Evolutionary conservation across 768 basidiomycete species (phyloP).

Genomic region (Rhodocollybia butyracea): DNA sequence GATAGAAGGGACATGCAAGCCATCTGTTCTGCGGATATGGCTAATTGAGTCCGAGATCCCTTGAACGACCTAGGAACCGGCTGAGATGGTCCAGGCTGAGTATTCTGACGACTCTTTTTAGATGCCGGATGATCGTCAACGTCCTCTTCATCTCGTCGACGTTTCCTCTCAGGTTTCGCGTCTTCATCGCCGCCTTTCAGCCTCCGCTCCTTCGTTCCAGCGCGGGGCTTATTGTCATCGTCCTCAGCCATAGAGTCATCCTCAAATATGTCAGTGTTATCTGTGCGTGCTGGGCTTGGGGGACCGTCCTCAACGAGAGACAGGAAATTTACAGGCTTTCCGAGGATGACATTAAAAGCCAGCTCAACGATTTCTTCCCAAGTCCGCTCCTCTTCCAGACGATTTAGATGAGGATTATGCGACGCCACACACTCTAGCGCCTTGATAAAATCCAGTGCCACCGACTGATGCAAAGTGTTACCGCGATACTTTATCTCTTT

Average conservation of each 20-base stretch:
- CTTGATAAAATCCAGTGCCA: conserved; percentile 82
- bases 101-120: conserved; percentile 23
- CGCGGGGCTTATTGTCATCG: too few species aligned
- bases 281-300: conserved; percentile 6
- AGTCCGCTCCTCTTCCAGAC: conserved; percentile 43
- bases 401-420: conserved; percentile 76
- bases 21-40: conserved; percentile 48
- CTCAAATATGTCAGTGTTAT: conserved; percentile 32
- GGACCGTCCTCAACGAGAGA: conserved; percentile 27
- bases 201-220: conserved; percentile 18
- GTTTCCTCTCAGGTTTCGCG: too few species aligned
- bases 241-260: conserved; percentile 20
- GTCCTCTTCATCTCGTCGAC: too few species aligned
- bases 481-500: conserved; percentile 54
- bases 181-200: conserved; percentile 15
- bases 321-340: conserved; percentile 42
- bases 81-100: not conserved
- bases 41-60: conserved; percentile 9
- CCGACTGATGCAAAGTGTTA: conserved; percentile 52
- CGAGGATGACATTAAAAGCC: conserved; percentile 76
- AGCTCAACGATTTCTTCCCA: conserved; percentile 74
- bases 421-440: conserved; percentile 62
- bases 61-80: not conserved
- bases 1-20: conserved; percentile 69
- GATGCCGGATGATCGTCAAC: conserved; percentile 9